These are phyloP conservation scores for Dysphania ambrosioides DNA, from an alignment of 148 eudicot genomes.

Conservation along the genomic window DNA sequence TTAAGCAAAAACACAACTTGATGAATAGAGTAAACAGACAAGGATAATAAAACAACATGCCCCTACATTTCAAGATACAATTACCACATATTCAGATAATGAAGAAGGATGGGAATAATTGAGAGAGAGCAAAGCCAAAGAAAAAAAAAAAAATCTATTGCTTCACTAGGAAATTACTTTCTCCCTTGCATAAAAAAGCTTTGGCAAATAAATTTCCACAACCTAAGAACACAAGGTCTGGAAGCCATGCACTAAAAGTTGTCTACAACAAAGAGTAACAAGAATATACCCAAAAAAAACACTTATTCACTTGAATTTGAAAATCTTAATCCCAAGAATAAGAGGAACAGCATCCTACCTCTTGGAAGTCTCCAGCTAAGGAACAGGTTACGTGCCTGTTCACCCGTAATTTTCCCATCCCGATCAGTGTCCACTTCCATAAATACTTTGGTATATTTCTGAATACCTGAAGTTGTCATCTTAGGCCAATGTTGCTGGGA, in stretches of 20 bases:
- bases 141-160: not conserved
- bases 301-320: not conserved
- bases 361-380: constrained; percentile 97
- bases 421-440: constrained; percentile 87
- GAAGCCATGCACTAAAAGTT: not conserved
- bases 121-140: not conserved
- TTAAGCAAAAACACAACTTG: not conserved
- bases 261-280: not conserved
- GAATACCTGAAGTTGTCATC: constrained; percentile 83
- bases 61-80: not conserved
- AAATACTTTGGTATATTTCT: constrained; percentile 85
- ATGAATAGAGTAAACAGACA: not conserved
- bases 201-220: not conserved
- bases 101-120: not conserved
- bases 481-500: constrained; percentile 83
- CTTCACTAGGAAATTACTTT: not conserved
- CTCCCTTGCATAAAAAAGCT: too few species aligned
- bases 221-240: not conserved
- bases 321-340: not conserved
- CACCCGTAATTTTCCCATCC: constrained; percentile 93
- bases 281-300: not conserved
- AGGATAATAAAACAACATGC: not conserved
- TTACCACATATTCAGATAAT: not conserved
- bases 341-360: constrained; percentile 43
- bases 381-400: constrained; percentile 83